phyloP scores from a whole-genome alignment of 1,284 basidiomycete genomes.

The Omphalotus olearius region DNA sequence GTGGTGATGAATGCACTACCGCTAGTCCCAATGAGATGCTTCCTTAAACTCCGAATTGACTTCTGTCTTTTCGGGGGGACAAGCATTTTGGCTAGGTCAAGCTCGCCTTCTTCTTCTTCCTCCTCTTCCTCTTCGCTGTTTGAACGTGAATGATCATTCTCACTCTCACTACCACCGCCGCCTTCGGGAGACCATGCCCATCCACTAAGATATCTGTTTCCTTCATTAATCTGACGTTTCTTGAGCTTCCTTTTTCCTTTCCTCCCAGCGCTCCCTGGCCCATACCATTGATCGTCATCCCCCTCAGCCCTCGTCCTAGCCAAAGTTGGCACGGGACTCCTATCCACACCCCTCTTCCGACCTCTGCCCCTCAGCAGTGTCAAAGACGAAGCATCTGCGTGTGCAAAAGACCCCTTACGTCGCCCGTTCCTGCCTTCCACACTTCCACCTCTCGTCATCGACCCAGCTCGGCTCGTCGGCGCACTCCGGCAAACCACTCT shows the following conservation, averaged over 20 bases:
- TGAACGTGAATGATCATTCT: neutral
- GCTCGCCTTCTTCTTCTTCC: constrained; percentile 54
- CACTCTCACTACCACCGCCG: neutral
- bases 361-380: constrained; percentile 9
- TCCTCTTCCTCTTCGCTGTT: constrained; percentile 17
- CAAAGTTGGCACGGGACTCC: constrained; percentile 25
- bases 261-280: constrained; percentile 19
- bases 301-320: constrained; percentile 29
- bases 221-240: neutral
- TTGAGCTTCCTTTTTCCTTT: constrained; percentile 8
- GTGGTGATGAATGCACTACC: neutral
- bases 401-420: neutral
- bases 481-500: constrained; percentile 62
- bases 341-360: constrained; percentile 16
- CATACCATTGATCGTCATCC: constrained; percentile 17
- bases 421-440: neutral
- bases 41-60: constrained; percentile 39
- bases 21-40: neutral
- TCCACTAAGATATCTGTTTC: constrained; percentile 17
- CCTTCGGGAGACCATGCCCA: constrained; percentile 20
- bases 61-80: constrained; percentile 69
- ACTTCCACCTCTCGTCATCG: neutral
- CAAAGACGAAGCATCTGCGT: neutral
- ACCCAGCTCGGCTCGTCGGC: constrained; percentile 34
- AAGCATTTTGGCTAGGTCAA: constrained; percentile 61